Evolutionary conservation across 2,329 filamentous ascomycete species (phyloP), one percentile per base, ranked within the genome.

Genomic region (Bipolaris oryzae): DNA sequence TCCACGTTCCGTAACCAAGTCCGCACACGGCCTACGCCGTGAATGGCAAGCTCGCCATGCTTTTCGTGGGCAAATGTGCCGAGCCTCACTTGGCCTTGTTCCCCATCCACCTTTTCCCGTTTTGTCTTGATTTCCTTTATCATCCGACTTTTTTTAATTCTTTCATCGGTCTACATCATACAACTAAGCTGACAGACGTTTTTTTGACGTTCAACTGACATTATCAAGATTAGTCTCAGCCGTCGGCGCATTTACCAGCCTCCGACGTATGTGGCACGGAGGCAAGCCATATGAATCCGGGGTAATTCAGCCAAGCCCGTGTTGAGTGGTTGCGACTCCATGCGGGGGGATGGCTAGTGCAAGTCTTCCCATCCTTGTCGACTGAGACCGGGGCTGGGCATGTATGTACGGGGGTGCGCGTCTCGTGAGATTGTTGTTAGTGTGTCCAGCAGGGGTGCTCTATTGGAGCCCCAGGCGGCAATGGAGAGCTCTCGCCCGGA

Each of bases 201-300:
- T 31, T 11, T 31, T 13, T 10, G 28, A 31, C 28, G 28, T 31
- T 31, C 10, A 13, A 13, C 10, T 31, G 28, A 11, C 10, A 31
- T 31, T 4, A 31, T 31, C 28, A 7, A 31, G 28, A 31, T 31
- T 31, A 31, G 28, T 31, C 10, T 31, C 25, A 33, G 33, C 25
- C 25, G 37, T 38, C 37, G 42, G 41, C 38, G 48, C 56, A 53
- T 52, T 39, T 31, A 55, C 28, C 56, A 44, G 67, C 66, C 67
- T 51, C 58, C 58, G 60, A 70, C 65, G 62, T 69, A 63, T 50
- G 61, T 62, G 62, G 64, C 59, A 44, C 45, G 41, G 28, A 20
- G 38, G 33, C 41, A 28, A 28, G 34, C 39, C 34, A 50, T 52
- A 61, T 48, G 55, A 53, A 61, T 66, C 64, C 66, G 65, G 68